Percentiles rank a stretch among this genome's conserved stretches.
phyloP scores from a whole-genome alignment of 2,329 filamentous ascomycete genomes.

The Epichloe bromicola region DNA sequence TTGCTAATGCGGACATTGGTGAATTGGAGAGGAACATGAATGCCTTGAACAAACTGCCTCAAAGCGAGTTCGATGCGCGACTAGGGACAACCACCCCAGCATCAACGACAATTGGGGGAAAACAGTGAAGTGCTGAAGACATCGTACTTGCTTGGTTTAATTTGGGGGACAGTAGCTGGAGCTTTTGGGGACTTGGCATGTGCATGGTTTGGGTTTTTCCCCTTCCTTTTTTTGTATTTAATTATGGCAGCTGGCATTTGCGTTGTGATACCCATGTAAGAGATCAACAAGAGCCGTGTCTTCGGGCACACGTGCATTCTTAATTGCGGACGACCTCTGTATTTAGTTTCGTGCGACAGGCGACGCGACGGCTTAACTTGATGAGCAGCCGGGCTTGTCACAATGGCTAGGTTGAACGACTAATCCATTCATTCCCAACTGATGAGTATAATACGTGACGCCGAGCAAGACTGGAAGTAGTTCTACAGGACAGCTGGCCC shows the following conservation, averaged over 20 bases:
- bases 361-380: neutral
- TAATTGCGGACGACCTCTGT: neutral
- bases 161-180: neutral
- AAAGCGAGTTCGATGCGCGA: constrained; percentile 12
- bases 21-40: constrained; percentile 16
- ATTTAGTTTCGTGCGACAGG: neutral
- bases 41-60: constrained; percentile 13
- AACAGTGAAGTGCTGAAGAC: neutral
- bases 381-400: too few species aligned
- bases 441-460: too few species aligned
- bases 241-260: neutral
- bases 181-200: neutral
- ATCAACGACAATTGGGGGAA: neutral
- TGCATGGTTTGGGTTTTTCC: neutral
- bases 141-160: neutral
- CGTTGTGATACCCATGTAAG: constrained; percentile 3
- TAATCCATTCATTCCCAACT: too few species aligned
- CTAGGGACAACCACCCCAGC: neutral
- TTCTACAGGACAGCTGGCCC: neutral
- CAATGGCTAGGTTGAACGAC: too few species aligned
- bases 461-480: neutral
- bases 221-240: neutral
- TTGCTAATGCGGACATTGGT: constrained; percentile 15
- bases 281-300: neutral
- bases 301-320: neutral